Base-by-base conservation (phyloP, 495 filamentous ascomycete species). In the Hypoxylon fuscum region DNA sequence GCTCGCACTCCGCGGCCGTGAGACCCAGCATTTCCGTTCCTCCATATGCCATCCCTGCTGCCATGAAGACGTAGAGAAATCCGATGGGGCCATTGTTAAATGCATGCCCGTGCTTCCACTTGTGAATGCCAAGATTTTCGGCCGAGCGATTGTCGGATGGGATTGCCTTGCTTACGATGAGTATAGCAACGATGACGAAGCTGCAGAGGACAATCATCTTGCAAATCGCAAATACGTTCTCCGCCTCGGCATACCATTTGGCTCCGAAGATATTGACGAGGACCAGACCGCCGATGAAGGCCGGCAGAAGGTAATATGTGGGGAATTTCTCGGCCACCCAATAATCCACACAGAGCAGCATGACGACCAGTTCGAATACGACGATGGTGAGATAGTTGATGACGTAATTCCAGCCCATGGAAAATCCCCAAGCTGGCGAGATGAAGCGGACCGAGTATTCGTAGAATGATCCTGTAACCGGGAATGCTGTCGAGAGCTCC, bases 371-470 rank as follows among this genome's bases (percentile, higher is more conserved):
- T 58, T 81, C 79, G 49, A 79, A 77, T n/a, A 74, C 74, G 21
- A 80, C 68, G 14, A 78, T 72, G 20, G 76, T 62, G 29, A 77
- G 25, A 79, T 85, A 87, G 51, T 76, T 74, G 20, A 86, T 77
- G 35, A 81, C 81, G 55, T 87, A 88, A 62, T 87, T 81, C 85
- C 85, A 88, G 15, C 89, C 89, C 78, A 91, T 90, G 48, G 89
- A 85, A 68, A 92, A 91, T 9, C 89, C 89, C 77, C 90, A 80
- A 59, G 83, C 83, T 10, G 85, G 82, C 59, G 86, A 83, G 53
- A 88, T 81, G 59, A 89, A 85, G 44, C 86, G 81, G 44, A 86
- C 75, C 32, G 87, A 86, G 44, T 88, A 88, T 37, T 87, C 68
- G 27, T 75, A 74, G 53, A 77, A 64, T 12, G 76, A 67, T 31